phyloP scores from a whole-genome alignment of 75 land plant genomes.

The Picea glauca region DNA sequence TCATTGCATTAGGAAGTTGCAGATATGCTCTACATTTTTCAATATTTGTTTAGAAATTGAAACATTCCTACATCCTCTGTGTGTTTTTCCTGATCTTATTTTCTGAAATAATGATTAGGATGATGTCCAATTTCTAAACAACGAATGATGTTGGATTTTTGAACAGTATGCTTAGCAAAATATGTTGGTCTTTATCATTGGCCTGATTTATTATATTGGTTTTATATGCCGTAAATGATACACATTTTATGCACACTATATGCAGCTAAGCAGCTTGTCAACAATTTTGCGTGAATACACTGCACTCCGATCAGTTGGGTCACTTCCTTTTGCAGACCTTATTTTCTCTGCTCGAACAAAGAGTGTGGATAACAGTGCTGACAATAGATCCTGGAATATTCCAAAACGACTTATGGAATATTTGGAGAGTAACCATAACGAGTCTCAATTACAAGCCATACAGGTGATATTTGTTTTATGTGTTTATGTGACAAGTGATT shows the following conservation, averaged over 20 bases:
- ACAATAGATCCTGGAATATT: slow-evolving; percentile 52
- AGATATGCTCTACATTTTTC: background rate
- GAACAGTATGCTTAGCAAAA: background rate
- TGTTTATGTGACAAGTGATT: background rate
- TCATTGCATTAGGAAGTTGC: background rate
- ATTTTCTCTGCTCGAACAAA: slow-evolving; percentile 50
- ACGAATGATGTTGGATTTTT: too few species aligned
- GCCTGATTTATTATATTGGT: too few species aligned
- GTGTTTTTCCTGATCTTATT: background rate
- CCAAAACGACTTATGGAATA: slow-evolving; percentile 59
- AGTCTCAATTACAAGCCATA: slow-evolving; percentile 75
- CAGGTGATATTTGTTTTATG: slow-evolving; percentile 32
- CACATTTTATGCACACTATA: too few species aligned
- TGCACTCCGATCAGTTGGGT: slow-evolving; percentile 63
- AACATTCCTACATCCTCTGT: background rate
- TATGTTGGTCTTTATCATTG: background rate
- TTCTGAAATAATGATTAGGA: background rate
- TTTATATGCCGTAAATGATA: too few species aligned
- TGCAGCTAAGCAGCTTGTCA: slow-evolving; percentile 87
- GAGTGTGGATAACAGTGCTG: slow-evolving; percentile 4
- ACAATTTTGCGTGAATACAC: slow-evolving; percentile 86
- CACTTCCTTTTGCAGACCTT: slow-evolving; percentile 75
- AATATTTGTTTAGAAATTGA: background rate
- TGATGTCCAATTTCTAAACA: background rate
- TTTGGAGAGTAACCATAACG: slow-evolving; percentile 58